Evolutionary conservation across 2,329 filamentous ascomycete genomes (phyloP).

Genomic region (Rhexocercosporidium sp.): DNA sequence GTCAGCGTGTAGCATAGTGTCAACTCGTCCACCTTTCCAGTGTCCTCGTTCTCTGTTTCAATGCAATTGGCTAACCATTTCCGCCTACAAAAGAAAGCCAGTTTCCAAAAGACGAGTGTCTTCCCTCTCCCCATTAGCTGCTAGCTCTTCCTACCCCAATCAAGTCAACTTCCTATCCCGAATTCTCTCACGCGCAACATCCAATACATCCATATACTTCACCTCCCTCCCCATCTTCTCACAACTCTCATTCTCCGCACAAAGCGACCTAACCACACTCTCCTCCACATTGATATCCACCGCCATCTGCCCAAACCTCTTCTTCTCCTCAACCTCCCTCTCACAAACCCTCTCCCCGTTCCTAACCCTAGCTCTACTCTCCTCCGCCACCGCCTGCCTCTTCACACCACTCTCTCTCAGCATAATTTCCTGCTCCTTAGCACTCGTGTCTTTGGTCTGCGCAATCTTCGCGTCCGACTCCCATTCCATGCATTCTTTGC

Average conservation of each 20-base stretch:
- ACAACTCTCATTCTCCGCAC: background rate
- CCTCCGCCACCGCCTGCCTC: too few relatives aligned
- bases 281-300: background rate
- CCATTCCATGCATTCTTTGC: too few relatives aligned
- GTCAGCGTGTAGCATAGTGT: background rate
- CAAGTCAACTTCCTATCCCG: background rate
- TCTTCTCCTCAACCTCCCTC: too few relatives aligned
- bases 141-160: background rate
- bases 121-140: background rate
- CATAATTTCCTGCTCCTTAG: too few relatives aligned
- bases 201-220: background rate
- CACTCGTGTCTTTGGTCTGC: too few relatives aligned
- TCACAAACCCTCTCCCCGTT: background rate
- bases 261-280: background rate
- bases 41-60: background rate
- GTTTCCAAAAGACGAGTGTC: background rate
- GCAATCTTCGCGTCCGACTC: too few relatives aligned
- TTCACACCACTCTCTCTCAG: too few relatives aligned
- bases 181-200: background rate
- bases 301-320: background rate
- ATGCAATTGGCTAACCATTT: background rate
- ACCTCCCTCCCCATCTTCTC: background rate
- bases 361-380: background rate
- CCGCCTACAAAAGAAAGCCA: background rate
- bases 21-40: background rate